These are phyloP conservation scores for Cyberlindnera sargentensis DNA, from an alignment of 805 yeast genomes.

Conservation along the genomic window DNA sequence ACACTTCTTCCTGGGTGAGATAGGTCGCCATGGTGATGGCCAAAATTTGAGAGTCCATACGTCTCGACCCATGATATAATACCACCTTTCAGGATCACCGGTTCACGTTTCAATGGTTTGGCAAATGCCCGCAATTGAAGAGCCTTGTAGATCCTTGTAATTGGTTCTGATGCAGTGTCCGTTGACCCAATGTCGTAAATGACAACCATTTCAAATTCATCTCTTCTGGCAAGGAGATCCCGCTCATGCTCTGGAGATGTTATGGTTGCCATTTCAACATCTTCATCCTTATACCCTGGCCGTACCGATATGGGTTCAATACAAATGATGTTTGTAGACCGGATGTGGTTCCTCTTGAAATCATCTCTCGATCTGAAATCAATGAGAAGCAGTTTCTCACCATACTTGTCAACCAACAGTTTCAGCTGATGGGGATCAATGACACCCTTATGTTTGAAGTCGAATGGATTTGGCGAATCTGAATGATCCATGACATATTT, in stretches of 20 bases:
- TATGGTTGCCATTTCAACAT: slow-evolving; percentile 56
- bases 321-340: slow-evolving; percentile 52
- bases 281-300: slow-evolving; percentile 47
- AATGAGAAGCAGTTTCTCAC: slow-evolving; percentile 43
- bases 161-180: background rate
- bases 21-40: slow-evolving; percentile 17
- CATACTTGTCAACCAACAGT: slow-evolving; percentile 7
- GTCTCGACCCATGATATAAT: slow-evolving; percentile 34
- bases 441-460: slow-evolving; percentile 11
- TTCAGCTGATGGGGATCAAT: slow-evolving; percentile 11
- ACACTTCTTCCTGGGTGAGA: slow-evolving; percentile 9
- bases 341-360: slow-evolving; percentile 58
- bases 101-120: slow-evolving; percentile 32
- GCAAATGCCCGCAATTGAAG: slow-evolving; percentile 32
- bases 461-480: slow-evolving; percentile 4
- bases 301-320: slow-evolving; percentile 66
- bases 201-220: slow-evolving; percentile 54
- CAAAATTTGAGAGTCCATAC: slow-evolving; percentile 12
- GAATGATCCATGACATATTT: slow-evolving; percentile 3
- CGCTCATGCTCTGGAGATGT: slow-evolving; percentile 53
- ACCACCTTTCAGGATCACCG: slow-evolving; percentile 50
- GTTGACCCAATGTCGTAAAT: slow-evolving; percentile 32
- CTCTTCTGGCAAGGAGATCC: slow-evolving; percentile 43
- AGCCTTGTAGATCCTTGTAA: slow-evolving; percentile 13
- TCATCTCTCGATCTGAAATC: slow-evolving; percentile 63